phyloP scores from a whole-genome alignment of 495 filamentous ascomycete species.

The Aspergillus nanangensis region DNA sequence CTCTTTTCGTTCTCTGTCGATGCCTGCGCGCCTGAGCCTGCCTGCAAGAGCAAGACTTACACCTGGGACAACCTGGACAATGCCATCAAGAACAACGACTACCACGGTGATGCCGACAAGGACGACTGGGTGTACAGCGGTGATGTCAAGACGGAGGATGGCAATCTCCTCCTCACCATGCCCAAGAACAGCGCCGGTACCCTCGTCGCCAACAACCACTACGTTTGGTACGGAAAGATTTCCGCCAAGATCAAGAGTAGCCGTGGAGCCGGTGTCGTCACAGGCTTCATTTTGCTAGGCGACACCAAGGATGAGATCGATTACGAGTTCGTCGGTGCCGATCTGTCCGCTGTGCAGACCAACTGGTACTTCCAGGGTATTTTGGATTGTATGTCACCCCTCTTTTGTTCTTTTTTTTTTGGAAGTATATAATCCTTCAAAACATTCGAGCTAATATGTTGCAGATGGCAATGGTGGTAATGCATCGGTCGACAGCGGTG shows the following conservation, averaged over 20 bases:
- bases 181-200: constrained; percentile 74
- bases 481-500: constrained; percentile 50
- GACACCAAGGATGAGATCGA: constrained; percentile 99
- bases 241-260: constrained; percentile 82
- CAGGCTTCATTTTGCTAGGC: constrained; percentile 89
- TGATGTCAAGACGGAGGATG: constrained; percentile 55
- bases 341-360: constrained; percentile 74
- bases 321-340: constrained; percentile 86
- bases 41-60: constrained; percentile 72
- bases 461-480: constrained; percentile 74
- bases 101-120: constrained; percentile 74
- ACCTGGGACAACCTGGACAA: constrained; percentile 61
- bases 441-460: background rate
- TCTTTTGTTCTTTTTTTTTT: too few relatives aligned
- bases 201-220: constrained; percentile 80
- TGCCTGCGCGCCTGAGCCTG: constrained; percentile 80
- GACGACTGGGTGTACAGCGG: constrained; percentile 89
- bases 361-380: constrained; percentile 98
- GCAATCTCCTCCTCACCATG: constrained; percentile 79
- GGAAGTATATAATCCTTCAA: background rate
- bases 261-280: constrained; percentile 81
- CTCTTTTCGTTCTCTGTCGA: constrained; percentile 73
- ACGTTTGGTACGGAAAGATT: constrained; percentile 97
- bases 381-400: constrained; percentile 68
- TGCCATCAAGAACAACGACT: constrained; percentile 65